Conservation (phyloP, 2,329 filamentous ascomycete species). For the Fusarium keratoplasticum region DNA sequence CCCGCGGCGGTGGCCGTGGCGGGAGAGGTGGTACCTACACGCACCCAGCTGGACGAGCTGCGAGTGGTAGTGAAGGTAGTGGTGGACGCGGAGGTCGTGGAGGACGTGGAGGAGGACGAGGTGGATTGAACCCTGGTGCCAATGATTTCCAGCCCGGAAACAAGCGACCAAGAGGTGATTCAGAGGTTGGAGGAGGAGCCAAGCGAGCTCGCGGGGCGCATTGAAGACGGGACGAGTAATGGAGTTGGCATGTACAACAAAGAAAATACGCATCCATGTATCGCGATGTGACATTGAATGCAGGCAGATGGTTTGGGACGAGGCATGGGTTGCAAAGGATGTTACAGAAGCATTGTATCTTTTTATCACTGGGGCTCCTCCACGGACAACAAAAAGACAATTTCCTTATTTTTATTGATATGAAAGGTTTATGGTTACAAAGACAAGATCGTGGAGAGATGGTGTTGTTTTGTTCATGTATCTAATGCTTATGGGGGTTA, state of each 20-base stretch:
- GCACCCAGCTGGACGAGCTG: constrained; percentile 52
- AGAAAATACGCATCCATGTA: constrained; percentile 31
- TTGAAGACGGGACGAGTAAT: constrained; percentile 33
- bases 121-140: constrained; percentile 61
- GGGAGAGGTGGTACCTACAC: constrained; percentile 51
- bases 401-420: constrained; percentile 29
- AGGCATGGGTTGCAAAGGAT: constrained; percentile 24
- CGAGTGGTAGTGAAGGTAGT: constrained; percentile 51
- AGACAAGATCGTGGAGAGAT: neutral
- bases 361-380: constrained; percentile 37
- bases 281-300: constrained; percentile 26
- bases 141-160: constrained; percentile 69
- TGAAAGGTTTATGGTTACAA: neutral
- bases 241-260: constrained; percentile 40
- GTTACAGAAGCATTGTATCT: constrained; percentile 28
- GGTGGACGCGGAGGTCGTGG: constrained; percentile 54
- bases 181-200: constrained; percentile 54
- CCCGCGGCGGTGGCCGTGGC: constrained; percentile 55
- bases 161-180: constrained; percentile 68
- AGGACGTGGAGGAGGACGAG: constrained; percentile 54
- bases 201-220: constrained; percentile 57
- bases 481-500: neutral
- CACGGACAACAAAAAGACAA: constrained; percentile 37
- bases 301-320: constrained; percentile 15
- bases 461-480: neutral